phyloP scores from a whole-genome alignment of 139 green algal species.

The Nannochloris sp. region DNA sequence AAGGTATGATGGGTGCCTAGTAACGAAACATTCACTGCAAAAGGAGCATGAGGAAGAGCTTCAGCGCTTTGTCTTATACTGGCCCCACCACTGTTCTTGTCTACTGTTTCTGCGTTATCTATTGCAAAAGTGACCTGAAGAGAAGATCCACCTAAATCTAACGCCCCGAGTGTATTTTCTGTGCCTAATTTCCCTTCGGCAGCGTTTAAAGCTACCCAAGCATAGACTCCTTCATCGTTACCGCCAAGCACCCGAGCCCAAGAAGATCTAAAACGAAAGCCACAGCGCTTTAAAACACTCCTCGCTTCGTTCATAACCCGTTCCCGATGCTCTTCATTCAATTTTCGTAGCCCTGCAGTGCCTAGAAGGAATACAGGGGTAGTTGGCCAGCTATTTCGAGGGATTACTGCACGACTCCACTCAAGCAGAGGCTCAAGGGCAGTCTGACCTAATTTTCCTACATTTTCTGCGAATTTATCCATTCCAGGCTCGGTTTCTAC shows the following conservation, averaged over 20 bases:
- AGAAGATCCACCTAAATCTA: conserved; percentile 76
- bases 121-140: conserved; percentile 55
- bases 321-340: conserved; percentile 25
- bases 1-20: conserved; percentile 30
- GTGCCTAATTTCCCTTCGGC: conserved; percentile 13
- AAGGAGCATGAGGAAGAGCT: not conserved
- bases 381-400: conserved; percentile 5
- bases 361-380: conserved; percentile 70
- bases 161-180: conserved; percentile 39
- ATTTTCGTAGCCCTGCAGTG: conserved; percentile 64
- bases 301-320: conserved; percentile 35
- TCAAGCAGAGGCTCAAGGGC: conserved; percentile 63
- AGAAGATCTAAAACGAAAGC: conserved; percentile 54
- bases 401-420: conserved; percentile 72
- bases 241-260: conserved; percentile 77
- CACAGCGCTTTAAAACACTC: conserved; percentile 22
- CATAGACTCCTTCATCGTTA: conserved; percentile 74
- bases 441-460: not conserved
- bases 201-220: conserved; percentile 79
- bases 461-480: conserved; percentile 45
- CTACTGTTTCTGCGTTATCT: not conserved
- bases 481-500: conserved; percentile 84
- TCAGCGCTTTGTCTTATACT: too few species aligned
- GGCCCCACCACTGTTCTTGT: not conserved
- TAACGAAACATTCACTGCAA: conserved; percentile 37